Conservation (phyloP, 441 rosid species). For the Bocquillonia castaneifolia region DNA sequence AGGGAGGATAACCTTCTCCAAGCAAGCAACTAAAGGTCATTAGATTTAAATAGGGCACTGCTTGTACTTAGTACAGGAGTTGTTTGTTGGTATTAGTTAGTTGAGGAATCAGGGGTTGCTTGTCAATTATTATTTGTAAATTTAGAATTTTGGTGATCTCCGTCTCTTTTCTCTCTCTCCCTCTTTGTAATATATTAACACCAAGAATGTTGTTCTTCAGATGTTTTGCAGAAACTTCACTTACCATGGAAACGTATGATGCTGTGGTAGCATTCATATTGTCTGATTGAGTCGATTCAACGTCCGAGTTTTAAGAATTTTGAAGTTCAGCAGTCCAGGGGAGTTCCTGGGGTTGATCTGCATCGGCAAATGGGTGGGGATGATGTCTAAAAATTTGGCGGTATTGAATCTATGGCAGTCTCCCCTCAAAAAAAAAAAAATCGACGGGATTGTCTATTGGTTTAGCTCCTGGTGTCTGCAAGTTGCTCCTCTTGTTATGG, state of each 20-base stretch:
- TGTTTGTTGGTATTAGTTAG: no score
- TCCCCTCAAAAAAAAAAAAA: no score
- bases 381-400: no score
- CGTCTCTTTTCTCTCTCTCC: background rate
- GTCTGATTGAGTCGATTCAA: slow-evolving; percentile 21
- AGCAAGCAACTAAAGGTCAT: no score
- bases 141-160: background rate
- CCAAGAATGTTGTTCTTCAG: slow-evolving; percentile 25
- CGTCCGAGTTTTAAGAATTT: background rate
- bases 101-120: no score
- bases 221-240: slow-evolving; percentile 57
- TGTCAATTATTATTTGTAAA: background rate
- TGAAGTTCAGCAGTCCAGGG: background rate
- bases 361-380: background rate
- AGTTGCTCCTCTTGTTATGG: no score
- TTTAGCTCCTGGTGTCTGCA: no score
- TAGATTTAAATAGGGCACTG: no score
- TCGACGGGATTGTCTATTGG: no score
- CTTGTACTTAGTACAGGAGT: no score
- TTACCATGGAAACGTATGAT: slow-evolving; percentile 63
- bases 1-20: no score
- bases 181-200: background rate
- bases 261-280: slow-evolving; percentile 43
- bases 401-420: no score
- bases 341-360: background rate